A percentile compares a stretch with the other conserved stretches of the same genome.
Evolutionary conservation across 176 grass and related monocot genomes (phyloP).

Genomic region (Carex scoparia): DNA sequence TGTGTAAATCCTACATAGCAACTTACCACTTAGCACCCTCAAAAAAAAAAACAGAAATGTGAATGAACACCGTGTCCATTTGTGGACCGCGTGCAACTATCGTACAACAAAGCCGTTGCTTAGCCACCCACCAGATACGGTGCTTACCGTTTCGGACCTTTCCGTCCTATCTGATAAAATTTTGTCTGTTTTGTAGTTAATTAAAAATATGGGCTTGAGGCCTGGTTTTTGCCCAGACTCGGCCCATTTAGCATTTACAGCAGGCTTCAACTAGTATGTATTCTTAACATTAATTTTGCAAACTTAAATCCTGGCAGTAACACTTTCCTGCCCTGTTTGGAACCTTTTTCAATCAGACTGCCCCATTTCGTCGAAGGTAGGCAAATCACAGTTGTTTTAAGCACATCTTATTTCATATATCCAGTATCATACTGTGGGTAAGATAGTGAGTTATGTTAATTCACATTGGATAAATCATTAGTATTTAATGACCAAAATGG

Average conservation of each 20-base stretch:
- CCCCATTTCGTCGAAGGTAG: no score
- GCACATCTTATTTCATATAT: no score
- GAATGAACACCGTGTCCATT: not conserved
- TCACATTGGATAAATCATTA: not conserved
- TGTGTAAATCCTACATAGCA: not conserved
- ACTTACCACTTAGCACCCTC: not conserved
- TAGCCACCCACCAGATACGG: not conserved
- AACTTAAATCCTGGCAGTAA: no score
- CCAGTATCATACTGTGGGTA: not conserved
- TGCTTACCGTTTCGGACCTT: conserved; percentile 12
- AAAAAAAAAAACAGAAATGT: not conserved
- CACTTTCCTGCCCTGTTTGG: not conserved
- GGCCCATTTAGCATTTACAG: not conserved
- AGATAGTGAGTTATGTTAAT: not conserved
- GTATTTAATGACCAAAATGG: not conserved
- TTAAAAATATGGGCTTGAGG: not conserved
- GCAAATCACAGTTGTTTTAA: no score
- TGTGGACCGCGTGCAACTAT: not conserved
- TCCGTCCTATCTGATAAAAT: not conserved
- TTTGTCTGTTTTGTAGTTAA: not conserved
- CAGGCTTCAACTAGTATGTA: not conserved
- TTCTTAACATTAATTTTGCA: no score
- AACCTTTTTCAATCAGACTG: not conserved
- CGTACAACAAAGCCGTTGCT: conserved; percentile 3
- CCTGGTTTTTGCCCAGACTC: not conserved